Percentiles rank a stretch among this genome's conserved stretches.
These are phyloP conservation scores for Ceratocystiopsis minuta DNA, from an alignment of 2,329 filamentous ascomycete species.

Conservation along the genomic window DNA sequence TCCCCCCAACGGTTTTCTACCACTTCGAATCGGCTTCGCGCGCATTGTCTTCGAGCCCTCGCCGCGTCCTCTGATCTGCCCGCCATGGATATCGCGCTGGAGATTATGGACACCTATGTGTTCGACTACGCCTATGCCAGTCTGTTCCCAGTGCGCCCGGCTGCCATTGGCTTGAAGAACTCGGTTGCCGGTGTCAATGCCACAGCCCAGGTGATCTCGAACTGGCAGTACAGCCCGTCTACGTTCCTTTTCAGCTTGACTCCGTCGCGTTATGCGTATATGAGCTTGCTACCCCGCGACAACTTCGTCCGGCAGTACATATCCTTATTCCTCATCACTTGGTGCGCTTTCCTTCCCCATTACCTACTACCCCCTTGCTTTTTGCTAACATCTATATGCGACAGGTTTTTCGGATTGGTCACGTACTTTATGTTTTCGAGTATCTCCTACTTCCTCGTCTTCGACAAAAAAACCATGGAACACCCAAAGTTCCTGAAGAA, in stretches of 20 bases:
- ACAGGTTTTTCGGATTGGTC: constrained; percentile 66
- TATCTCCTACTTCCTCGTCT: constrained; percentile 73
- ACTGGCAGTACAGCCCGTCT: constrained; percentile 55
- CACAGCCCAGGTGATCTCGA: constrained; percentile 37
- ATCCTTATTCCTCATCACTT: constrained; percentile 69
- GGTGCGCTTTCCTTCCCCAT: constrained; percentile 29
- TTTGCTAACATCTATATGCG: too few species aligned
- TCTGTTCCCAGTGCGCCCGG: constrained; percentile 41
- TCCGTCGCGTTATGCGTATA: constrained; percentile 60
- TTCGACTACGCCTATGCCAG: constrained; percentile 65
- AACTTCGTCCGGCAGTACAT: constrained; percentile 57
- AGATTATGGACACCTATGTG: constrained; percentile 63
- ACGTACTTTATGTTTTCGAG: constrained; percentile 74
- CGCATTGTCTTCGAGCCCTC: too few species aligned
- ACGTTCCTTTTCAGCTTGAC: constrained; percentile 50
- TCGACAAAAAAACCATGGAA: constrained; percentile 74
- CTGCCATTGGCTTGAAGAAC: constrained; percentile 34
- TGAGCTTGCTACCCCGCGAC: constrained; percentile 61
- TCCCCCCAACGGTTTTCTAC: too few species aligned
- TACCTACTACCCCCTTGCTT: neutral
- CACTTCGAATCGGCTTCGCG: too few species aligned
- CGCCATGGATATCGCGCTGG: constrained; percentile 78
- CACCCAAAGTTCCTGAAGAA: constrained; percentile 94
- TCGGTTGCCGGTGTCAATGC: constrained; percentile 32
- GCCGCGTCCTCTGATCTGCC: neutral